Evolutionary conservation across 306 rosid genomes (phyloP).

Genomic region (Vachellia collinsii): DNA sequence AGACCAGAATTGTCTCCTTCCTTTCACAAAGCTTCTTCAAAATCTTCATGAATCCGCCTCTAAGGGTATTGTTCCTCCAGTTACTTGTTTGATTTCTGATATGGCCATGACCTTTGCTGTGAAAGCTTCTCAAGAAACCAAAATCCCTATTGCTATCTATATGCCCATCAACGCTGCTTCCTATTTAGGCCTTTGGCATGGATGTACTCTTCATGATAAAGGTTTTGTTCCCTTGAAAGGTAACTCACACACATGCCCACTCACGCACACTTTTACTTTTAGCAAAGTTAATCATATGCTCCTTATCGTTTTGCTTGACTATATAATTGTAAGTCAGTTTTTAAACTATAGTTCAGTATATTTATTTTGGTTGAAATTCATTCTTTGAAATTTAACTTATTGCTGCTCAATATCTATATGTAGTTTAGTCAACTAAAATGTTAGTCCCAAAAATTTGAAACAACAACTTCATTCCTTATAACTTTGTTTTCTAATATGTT

Average conservation of each 20-base stretch:
- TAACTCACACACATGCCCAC: background rate
- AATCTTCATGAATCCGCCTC: background rate
- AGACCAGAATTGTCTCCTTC: background rate
- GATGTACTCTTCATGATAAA: background rate
- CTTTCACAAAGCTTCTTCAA: background rate
- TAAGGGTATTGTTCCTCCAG: background rate
- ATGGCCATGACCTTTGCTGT: background rate
- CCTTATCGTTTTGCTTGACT: no score
- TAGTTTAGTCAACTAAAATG: no score
- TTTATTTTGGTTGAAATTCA: no score
- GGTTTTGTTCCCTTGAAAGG: background rate
- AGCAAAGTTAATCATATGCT: no score
- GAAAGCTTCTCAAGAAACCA: background rate
- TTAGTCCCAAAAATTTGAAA: no score
- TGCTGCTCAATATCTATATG: no score
- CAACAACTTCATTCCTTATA: no score
- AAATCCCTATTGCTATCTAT: background rate
- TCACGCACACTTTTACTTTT: no score
- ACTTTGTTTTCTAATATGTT: no score
- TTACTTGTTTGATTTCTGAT: constrained; percentile 7
- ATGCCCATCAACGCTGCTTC: background rate
- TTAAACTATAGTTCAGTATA: no score
- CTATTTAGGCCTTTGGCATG: constrained; percentile 13
- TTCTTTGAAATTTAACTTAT: no score
- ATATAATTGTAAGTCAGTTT: no score